Evolutionary conservation across 768 basidiomycete genomes (phyloP), one percentile per base, ranked within the genome.

Genomic region (Butyriboletus loyo): DNA sequence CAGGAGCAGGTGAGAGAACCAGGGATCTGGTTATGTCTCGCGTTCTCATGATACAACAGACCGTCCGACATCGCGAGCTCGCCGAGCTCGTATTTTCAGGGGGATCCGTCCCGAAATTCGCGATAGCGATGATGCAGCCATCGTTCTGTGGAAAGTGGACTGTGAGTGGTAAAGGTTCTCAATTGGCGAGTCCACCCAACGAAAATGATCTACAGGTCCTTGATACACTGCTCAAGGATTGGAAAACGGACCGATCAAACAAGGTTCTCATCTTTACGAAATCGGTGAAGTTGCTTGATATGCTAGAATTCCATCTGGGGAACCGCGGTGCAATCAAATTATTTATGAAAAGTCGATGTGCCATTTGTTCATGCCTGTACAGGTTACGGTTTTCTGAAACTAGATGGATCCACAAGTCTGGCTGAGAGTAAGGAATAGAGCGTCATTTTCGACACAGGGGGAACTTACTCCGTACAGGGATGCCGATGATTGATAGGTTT

Each of bases 221-320:
- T 8, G 77, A 85, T 52, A 73, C 75, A 7, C 72, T 89, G 3
- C 73, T 98, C 21, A 79, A 77, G 42, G 79, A 85, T 40, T 85
- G 86, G 81, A 78, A 80, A 61, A 80, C 80, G 59, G 83, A 85
- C 42, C 66, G 69, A 17, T 75, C 79, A 0, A 94, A 90, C 71
- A 98, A 97, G 72, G 92, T 97, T 36, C 75, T 98, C 38, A 85
- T 98, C 52, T 98, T 98, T 71, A 94, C 93, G 3, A 93, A 93
- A 66, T 89, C 91, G 1, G 90, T 95, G 50, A 92, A 94, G 66
- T 72, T 98, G 24, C 75, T 98, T 13, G 86, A 89, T 17, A 92
- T 94, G 84, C 71, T 97, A 25, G 82, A 87, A 32, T 87, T 82
- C 60, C 87, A 90, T 66, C 77, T 94, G 13, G 74, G 73, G n/a